Percentiles rank a stretch among this genome's conserved stretches.
These are phyloP conservation scores for Colletotrichum caudatum DNA, from an alignment of 2,329 filamentous ascomycete genomes.

Conservation along the genomic window DNA sequence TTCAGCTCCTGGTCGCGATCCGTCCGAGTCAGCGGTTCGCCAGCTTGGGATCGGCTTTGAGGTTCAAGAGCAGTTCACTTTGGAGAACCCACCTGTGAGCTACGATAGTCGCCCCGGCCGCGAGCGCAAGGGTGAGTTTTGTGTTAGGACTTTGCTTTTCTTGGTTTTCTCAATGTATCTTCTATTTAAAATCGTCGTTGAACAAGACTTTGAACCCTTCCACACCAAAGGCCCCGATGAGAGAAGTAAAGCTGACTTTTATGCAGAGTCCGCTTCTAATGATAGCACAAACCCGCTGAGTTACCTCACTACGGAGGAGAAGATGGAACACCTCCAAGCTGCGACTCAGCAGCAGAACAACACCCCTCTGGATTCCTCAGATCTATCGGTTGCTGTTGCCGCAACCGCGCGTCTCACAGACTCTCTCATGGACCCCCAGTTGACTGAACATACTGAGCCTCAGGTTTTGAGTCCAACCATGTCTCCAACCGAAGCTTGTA, in stretches of 20 bases:
- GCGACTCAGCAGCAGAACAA: slow-evolving; percentile 52
- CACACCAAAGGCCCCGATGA: neutral
- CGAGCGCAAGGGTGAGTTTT: slow-evolving; percentile 54
- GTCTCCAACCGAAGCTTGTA: slow-evolving; percentile 26
- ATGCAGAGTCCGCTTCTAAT: slow-evolving; percentile 40
- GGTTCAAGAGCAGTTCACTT: slow-evolving; percentile 69
- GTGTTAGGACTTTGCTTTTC: neutral
- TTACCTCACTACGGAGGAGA: slow-evolving; percentile 57
- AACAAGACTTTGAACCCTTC: neutral
- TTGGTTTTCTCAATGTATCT: neutral
- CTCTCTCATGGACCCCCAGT: slow-evolving; percentile 66
- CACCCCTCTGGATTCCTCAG: slow-evolving; percentile 58
- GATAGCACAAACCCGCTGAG: slow-evolving; percentile 39
- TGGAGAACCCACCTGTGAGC: slow-evolving; percentile 66
- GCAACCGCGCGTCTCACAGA: slow-evolving; percentile 67
- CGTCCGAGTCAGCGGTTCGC: slow-evolving; percentile 44
- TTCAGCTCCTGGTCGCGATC: slow-evolving; percentile 27
- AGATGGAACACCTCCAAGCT: slow-evolving; percentile 61
- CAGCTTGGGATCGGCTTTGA: slow-evolving; percentile 56
- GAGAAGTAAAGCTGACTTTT: slow-evolving; percentile 12
- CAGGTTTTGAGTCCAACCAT: slow-evolving; percentile 28
- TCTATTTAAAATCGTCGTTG: neutral
- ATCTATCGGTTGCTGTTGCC: slow-evolving; percentile 67
- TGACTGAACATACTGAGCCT: slow-evolving; percentile 44
- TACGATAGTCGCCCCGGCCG: slow-evolving; percentile 56